These are phyloP conservation scores for Solanum piurae DNA, from an alignment of 257 asterid genomes.

Conservation along the genomic window DNA sequence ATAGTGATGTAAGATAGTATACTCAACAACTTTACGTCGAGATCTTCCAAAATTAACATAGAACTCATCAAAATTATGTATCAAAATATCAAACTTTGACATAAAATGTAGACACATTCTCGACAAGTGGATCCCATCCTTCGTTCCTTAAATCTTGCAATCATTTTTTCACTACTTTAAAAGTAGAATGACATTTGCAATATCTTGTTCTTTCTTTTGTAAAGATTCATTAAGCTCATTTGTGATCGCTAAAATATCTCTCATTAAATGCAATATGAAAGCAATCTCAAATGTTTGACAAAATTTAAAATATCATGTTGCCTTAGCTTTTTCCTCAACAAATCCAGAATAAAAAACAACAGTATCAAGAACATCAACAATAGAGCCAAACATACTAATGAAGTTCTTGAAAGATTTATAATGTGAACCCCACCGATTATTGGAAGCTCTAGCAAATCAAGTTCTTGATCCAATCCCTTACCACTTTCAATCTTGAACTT, in stretches of 20 bases:
- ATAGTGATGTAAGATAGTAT: background rate
- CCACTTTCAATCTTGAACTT: background rate
- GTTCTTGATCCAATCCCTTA: background rate
- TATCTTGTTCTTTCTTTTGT: background rate
- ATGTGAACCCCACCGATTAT: background rate
- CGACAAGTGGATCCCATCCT: background rate
- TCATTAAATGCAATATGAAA: background rate
- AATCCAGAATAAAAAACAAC: too few species aligned
- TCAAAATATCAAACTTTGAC: background rate
- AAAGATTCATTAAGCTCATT: background rate
- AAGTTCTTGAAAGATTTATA: too few species aligned
- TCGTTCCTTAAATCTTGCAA: background rate
- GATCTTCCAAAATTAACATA: background rate
- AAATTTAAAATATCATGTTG: background rate
- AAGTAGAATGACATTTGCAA: background rate
- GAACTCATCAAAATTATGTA: background rate
- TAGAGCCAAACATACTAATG: background rate
- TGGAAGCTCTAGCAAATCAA: background rate
- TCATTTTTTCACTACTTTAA: background rate
- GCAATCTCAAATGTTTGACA: background rate
- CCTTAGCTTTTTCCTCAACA: background rate
- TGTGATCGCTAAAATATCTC: background rate
- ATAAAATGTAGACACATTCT: background rate
- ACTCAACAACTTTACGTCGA: background rate
- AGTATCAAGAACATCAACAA: background rate